A percentile compares a stretch with the other conserved stretches of the same genome.
Conservation (phyloP, 352 stramenopile genomes). For the Peronospora belbahrii region DNA sequence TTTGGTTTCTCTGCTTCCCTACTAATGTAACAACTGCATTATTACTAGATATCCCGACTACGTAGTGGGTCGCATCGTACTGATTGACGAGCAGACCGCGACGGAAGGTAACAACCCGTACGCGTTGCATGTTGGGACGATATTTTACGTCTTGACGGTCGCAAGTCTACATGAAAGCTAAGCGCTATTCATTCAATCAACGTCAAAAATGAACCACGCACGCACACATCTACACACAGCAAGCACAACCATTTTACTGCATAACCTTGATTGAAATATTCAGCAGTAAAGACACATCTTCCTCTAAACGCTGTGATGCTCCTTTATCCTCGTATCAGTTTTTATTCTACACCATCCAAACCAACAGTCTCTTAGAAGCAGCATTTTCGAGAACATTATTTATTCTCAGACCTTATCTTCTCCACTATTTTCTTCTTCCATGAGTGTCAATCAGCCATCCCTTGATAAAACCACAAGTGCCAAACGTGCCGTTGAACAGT, state of each 20-base stretch:
- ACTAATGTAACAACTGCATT: constrained; percentile 5
- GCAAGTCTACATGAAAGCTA: constrained; percentile 75
- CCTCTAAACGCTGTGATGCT: too few relatives aligned
- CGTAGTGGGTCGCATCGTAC: constrained; percentile 79
- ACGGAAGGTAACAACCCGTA: constrained; percentile 79
- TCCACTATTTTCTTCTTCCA: background rate
- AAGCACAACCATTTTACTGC: constrained; percentile 5
- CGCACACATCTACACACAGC: background rate
- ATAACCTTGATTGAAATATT: constrained; percentile 30
- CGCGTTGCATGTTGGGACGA: constrained; percentile 62
- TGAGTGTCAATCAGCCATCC: constrained; percentile 15
- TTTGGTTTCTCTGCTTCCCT: background rate
- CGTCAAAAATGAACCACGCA: too few relatives aligned
- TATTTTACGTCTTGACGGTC: constrained; percentile 84
- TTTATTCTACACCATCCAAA: constrained; percentile 19
- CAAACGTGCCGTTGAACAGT: constrained; percentile 58
- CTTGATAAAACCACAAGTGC: constrained; percentile 19
- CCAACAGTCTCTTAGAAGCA: constrained; percentile 1
- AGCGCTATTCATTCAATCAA: constrained; percentile 9
- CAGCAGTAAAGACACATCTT: constrained; percentile 14
- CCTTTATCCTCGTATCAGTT: background rate
- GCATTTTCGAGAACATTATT: constrained; percentile 1
- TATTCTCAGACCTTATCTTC: constrained; percentile 7
- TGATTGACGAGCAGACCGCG: constrained; percentile 82
- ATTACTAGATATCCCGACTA: constrained; percentile 81